A percentile compares a stretch with the other conserved stretches of the same genome.
Evolutionary conservation across 169 alveolate genomes (phyloP).

Genomic region (Plasmodium yoelii): DNA sequence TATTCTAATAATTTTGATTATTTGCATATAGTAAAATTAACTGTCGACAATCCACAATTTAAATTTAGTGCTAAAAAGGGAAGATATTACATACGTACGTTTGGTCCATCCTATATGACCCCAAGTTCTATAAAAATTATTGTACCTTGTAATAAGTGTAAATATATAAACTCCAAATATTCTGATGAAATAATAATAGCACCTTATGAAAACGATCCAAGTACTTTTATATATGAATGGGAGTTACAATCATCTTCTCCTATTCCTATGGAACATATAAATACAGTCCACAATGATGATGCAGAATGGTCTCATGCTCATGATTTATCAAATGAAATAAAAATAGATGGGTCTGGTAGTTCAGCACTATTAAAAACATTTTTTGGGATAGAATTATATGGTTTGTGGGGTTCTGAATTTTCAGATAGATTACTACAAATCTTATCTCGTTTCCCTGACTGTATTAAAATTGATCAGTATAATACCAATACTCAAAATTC

Average conservation of each 20-base stretch:
- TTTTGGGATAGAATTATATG: conserved; percentile 84
- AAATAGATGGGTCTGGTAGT: conserved; percentile 82
- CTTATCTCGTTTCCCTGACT: conserved; percentile 75
- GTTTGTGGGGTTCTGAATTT: conserved; percentile 86
- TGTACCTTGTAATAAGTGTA: conserved; percentile 82
- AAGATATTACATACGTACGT: conserved; percentile 79
- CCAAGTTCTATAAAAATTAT: conserved; percentile 80
- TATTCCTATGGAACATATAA: conserved; percentile 79
- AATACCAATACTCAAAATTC: conserved; percentile 15
- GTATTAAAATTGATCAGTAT: conserved; percentile 36
- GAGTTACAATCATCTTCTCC: conserved; percentile 80
- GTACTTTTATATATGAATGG: conserved; percentile 80
- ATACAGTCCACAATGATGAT: conserved; percentile 77
- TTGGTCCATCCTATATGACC: conserved; percentile 81
- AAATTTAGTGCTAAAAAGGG: conserved; percentile 79
- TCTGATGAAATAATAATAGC: conserved; percentile 37
- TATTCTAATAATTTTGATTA: conserved; percentile 82
- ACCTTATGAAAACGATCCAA: conserved; percentile 48
- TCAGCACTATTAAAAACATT: conserved; percentile 80
- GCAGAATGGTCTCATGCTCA: conserved; percentile 80
- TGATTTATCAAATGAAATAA: conserved; percentile 67
- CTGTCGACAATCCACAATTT: conserved; percentile 61
- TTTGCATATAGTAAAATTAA: conserved; percentile 67
- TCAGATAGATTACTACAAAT: conserved; percentile 80
- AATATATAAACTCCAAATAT: conserved; percentile 49